Base-by-base conservation (phyloP, 2,329 filamentous ascomycete genomes). In the Aspergillus novoparasiticus region DNA sequence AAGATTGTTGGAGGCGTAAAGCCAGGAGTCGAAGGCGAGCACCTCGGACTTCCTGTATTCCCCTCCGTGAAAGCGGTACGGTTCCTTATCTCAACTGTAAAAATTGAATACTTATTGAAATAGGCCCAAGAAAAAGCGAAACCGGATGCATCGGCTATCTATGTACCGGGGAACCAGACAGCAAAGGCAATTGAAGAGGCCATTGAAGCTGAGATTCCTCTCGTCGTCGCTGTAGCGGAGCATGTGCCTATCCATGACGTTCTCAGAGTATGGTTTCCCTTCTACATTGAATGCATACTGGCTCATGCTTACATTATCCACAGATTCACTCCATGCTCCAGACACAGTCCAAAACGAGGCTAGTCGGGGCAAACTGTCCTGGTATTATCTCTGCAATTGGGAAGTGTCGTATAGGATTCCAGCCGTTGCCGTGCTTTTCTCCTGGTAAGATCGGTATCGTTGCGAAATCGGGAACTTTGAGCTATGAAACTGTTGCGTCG, bases 351-450 rank as follows among this genome's bases (percentile, higher is more conserved):
- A 89, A 86, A 68, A 91, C 89, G 0, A 83, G 91, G 8, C 83
- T 94, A 0, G 89, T 94, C 0, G 91, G 91, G 1, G 89, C 91
- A n/a, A 94, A 94, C 73, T 90, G 89, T 23, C 90, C 91, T 0
- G 91, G 91, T 0, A 93, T 94, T 65, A 92, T 94, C 61, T 90
- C 90, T 4, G 89, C 90, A 0, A 85, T 88, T 26, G 89, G 87
- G 2, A 86, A 84, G 69, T 94, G 91, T 69, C 83, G 88, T 51
- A 88, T 90, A 72, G 91, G 91, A 0, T 93, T 94, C 73, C 90
- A 93, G 74, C 91, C 91, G 6, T 80, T 94, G 14, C 86, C 89
- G 0, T 92, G 88, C 62, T 94, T 93, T 71, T 80, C 83, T 62
- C 84, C 87, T 0, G 91, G 90, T 0, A 85, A 86, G 61, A 82